Evolutionary conservation across 306 rosid species (phyloP).

Genomic region (Vachellia collinsii): DNA sequence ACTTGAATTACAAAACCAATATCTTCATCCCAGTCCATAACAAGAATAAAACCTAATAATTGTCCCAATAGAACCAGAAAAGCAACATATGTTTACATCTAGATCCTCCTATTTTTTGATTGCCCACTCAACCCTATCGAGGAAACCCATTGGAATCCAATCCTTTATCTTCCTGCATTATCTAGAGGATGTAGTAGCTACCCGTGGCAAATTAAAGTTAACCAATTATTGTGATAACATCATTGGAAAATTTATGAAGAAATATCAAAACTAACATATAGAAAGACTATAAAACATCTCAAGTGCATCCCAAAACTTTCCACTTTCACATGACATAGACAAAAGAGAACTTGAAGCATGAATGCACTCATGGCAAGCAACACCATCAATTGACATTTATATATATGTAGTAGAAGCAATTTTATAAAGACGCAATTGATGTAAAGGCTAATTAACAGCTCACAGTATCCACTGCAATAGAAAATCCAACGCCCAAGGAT

Average conservation of each 20-base stretch:
- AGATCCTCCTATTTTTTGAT: not conserved
- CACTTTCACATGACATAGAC: not conserved
- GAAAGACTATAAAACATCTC: not conserved
- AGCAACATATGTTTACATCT: not conserved
- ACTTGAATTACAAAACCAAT: not conserved
- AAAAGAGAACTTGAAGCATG: not conserved
- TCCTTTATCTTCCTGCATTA: not conserved
- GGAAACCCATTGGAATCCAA: not conserved
- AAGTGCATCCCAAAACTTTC: no score
- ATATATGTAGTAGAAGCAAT: no score
- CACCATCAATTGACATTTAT: not conserved
- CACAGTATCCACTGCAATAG: not conserved
- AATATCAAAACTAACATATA: not conserved
- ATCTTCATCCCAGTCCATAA: not conserved
- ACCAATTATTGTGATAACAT: not conserved
- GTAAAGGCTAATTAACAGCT: not conserved
- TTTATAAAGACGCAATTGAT: not conserved
- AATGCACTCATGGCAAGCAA: not conserved
- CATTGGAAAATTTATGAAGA: not conserved
- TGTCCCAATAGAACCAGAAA: not conserved
- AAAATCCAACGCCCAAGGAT: not conserved
- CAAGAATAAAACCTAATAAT: not conserved
- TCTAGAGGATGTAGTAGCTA: not conserved
- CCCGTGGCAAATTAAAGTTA: not conserved
- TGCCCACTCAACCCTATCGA: not conserved